Base-by-base conservation (phyloP, 2,329 filamentous ascomycete genomes). In the Lachnellula subtilissima region DNA sequence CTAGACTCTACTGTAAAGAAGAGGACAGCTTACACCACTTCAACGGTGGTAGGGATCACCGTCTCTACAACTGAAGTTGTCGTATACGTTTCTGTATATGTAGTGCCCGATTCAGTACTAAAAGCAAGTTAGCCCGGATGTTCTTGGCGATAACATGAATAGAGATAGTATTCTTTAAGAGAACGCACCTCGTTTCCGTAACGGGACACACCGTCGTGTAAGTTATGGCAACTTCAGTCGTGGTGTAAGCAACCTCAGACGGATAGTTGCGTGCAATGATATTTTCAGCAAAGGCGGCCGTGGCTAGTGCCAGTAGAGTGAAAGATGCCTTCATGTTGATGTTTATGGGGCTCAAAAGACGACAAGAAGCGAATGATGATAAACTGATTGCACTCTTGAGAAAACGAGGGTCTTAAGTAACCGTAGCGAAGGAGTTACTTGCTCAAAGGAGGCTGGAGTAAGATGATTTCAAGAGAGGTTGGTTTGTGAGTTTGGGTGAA, bases 391-490 rank as follows among this genome's bases (percentile, higher is more conserved):
- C 43, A 56, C 48, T 48, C 57, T 60, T 46, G 51, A 40, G 49
- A 12, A 15, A 56, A 46, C 40, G 40, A 39, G 56, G 55, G 61
- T 64, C 28, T 64, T 68, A 66, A 69, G 63, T 67, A 75, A 76
- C 74, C 72, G 69, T 75, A 77, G 70, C 74, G 73, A 77, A 70
- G 65, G 74, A 76, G 73, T 73, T 73, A 72, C 70, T 65, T 62
- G 51, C 60, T 60, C 56, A 49, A 32, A 42, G 49, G 60, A 63
- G 64, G 62, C 53, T 64, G 62, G 59, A 59, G 46, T 51, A 47
- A 22, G 47, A 53, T 32, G 37, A 22, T 35, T 58, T 56, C 52
- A 54, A 55, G 55, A 55, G 55, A 62, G 64, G 65, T 61, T 65
- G 64, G 60, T 63, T 56, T 59, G 57, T 48, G 48, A 63, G 60